phyloP scores from a whole-genome alignment of 495 filamentous ascomycete species.

The Aspergillus carlsbadensis region DNA sequence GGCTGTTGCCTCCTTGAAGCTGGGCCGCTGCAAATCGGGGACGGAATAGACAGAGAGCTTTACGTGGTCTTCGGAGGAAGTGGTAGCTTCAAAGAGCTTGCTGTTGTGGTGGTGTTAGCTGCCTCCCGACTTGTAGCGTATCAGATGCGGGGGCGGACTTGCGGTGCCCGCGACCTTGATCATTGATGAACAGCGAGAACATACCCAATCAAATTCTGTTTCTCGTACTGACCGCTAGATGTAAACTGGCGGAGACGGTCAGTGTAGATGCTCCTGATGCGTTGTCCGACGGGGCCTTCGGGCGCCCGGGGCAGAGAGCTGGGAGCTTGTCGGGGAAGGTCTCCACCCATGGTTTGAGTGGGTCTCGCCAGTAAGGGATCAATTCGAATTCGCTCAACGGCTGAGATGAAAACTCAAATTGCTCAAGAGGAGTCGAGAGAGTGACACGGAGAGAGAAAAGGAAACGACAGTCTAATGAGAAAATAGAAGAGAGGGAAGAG shows the following conservation, averaged over 20 bases:
- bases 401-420: not conserved
- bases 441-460: not conserved
- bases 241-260: constrained; percentile 82
- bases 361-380: constrained; percentile 7
- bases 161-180: not conserved
- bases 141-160: not conserved
- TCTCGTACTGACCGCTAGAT: constrained; percentile 73
- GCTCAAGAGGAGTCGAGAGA: not conserved
- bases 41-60: constrained; percentile 86
- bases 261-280: constrained; percentile 84
- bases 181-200: constrained; percentile 17
- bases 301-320: constrained; percentile 57
- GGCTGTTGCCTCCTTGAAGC: constrained; percentile 85
- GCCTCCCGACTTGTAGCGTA: not conserved
- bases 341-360: constrained; percentile 46
- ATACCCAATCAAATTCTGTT: constrained; percentile 70
- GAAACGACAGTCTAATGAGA: not conserved
- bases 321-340: constrained; percentile 39
- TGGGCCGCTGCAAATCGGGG: constrained; percentile 73
- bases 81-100: constrained; percentile 74
- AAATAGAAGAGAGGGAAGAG: not conserved
- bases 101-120: constrained; percentile 27
- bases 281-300: constrained; percentile 69
- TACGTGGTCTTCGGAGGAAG: constrained; percentile 69
- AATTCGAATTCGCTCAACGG: not conserved